These are phyloP conservation scores for Cardiospermum halicacabum DNA, from an alignment of 345 rosid genomes.

Conservation along the genomic window DNA sequence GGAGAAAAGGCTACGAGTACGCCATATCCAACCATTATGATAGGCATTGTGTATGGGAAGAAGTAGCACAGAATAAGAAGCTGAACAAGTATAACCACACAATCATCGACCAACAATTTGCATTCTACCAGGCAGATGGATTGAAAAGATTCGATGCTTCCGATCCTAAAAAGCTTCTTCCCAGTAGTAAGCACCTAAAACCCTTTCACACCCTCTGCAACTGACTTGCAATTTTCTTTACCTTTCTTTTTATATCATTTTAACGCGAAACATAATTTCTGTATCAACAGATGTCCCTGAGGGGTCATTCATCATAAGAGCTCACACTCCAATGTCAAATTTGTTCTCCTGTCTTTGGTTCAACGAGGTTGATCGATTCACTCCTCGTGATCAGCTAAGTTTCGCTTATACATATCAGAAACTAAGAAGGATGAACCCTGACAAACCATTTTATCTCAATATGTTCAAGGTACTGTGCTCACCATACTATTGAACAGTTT, in stretches of 20 bases:
- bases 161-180: slow-evolving; percentile 84
- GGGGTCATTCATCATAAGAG: slow-evolving; percentile 90
- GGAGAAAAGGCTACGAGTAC: slow-evolving; percentile 93
- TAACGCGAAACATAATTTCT: neutral
- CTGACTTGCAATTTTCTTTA: neutral
- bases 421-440: slow-evolving; percentile 73
- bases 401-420: slow-evolving; percentile 85
- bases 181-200: slow-evolving; percentile 66
- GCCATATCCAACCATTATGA: slow-evolving; percentile 96
- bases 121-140: slow-evolving; percentile 84
- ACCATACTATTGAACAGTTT: neutral
- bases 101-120: slow-evolving; percentile 76
- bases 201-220: neutral
- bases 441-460: slow-evolving; percentile 71
- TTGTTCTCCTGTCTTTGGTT: slow-evolving; percentile 98
- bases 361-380: slow-evolving; percentile 94
- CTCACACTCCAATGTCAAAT: slow-evolving; percentile 97
- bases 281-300: slow-evolving; percentile 84
- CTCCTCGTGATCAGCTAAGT: slow-evolving; percentile 97
- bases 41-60: slow-evolving; percentile 96
- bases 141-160: slow-evolving; percentile 65
- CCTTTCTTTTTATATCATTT: neutral
- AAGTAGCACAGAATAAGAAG: slow-evolving; percentile 89
- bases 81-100: slow-evolving; percentile 93
- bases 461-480: slow-evolving; percentile 90